These are phyloP conservation scores for Toxicodendron radicans DNA, from an alignment of 345 rosid genomes.

Conservation along the genomic window DNA sequence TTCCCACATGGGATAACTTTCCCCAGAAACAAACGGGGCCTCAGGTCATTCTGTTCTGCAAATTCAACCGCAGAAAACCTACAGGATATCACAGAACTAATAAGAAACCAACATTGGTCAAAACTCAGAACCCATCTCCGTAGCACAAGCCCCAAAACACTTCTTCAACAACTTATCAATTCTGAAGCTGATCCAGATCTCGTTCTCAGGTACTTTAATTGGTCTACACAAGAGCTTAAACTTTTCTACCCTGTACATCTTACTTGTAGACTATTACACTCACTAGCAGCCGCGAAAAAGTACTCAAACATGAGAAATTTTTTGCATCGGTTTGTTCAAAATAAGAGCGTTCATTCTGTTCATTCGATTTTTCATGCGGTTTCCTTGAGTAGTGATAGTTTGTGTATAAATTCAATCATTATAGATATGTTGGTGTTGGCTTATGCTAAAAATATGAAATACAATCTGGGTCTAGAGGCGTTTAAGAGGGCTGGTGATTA, in stretches of 20 bases:
- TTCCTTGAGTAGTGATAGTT: slow-evolving; percentile 47
- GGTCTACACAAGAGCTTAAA: slow-evolving; percentile 51
- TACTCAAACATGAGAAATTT: slow-evolving; percentile 67
- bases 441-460: slow-evolving; percentile 48
- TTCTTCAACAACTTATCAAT: slow-evolving; percentile 46
- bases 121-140: slow-evolving; percentile 40
- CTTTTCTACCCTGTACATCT: slow-evolving; percentile 42
- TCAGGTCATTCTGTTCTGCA: slow-evolving; percentile 28
- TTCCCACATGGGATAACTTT: slow-evolving; percentile 11
- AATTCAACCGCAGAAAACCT: slow-evolving; percentile 1
- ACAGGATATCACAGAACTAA: slow-evolving; percentile 36
- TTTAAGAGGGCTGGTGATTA: slow-evolving; percentile 79
- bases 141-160: slow-evolving; percentile 32
- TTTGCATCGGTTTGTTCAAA: slow-evolving; percentile 53
- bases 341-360: slow-evolving; percentile 34
- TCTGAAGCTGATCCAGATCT: slow-evolving; percentile 56
- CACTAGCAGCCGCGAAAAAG: slow-evolving; percentile 48
- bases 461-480: slow-evolving; percentile 55
- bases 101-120: slow-evolving; percentile 67
- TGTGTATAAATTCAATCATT: slow-evolving; percentile 52
- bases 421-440: slow-evolving; percentile 71
- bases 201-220: slow-evolving; percentile 55
- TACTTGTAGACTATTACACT: slow-evolving; percentile 45
- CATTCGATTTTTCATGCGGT: slow-evolving; percentile 62
- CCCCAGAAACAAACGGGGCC: slow-evolving; percentile 21